Conservation (phyloP, 2,329 filamentous ascomycete genomes). For the Xylaria sp. region DNA sequence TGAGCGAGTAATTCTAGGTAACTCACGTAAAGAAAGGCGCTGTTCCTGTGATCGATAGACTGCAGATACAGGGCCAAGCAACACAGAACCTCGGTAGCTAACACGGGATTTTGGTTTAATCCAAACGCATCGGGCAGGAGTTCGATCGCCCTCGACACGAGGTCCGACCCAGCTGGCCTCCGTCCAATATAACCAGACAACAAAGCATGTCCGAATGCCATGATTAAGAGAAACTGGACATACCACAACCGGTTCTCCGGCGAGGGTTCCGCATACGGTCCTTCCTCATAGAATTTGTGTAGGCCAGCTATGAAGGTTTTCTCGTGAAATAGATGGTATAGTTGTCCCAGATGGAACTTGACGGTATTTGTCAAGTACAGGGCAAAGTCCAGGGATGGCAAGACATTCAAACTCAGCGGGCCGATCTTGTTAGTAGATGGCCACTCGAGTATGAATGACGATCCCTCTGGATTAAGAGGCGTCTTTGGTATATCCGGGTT, state of each 20-base stretch:
- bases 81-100: conserved; percentile 21
- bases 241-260: conserved; percentile 18
- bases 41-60: conserved; percentile 18
- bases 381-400: conserved; percentile 16
- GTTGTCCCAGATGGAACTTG: conserved; percentile 18
- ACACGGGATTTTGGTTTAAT: conserved; percentile 12
- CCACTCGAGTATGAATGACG: conserved; percentile 16
- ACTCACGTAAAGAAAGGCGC: conserved; percentile 17
- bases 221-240: conserved; percentile 18
- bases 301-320: conserved; percentile 11
- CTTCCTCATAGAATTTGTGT: conserved; percentile 10
- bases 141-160: conserved; percentile 22
- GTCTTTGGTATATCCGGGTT: conserved; percentile 2
- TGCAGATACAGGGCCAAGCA: conserved; percentile 24
- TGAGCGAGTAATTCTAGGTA: neutral
- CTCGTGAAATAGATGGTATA: conserved; percentile 25
- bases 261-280: conserved; percentile 16
- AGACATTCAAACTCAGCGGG: conserved; percentile 10
- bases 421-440: conserved; percentile 7
- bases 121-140: conserved; percentile 22
- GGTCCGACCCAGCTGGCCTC: conserved; percentile 16
- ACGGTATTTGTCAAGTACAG: conserved; percentile 21
- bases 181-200: conserved; percentile 16
- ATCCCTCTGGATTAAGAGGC: conserved; percentile 16
- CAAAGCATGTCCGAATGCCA: conserved; percentile 23